Evolutionary conservation across 2,329 filamentous ascomycete species (phyloP).

Genomic region (Cyphellophora attinorum): DNA sequence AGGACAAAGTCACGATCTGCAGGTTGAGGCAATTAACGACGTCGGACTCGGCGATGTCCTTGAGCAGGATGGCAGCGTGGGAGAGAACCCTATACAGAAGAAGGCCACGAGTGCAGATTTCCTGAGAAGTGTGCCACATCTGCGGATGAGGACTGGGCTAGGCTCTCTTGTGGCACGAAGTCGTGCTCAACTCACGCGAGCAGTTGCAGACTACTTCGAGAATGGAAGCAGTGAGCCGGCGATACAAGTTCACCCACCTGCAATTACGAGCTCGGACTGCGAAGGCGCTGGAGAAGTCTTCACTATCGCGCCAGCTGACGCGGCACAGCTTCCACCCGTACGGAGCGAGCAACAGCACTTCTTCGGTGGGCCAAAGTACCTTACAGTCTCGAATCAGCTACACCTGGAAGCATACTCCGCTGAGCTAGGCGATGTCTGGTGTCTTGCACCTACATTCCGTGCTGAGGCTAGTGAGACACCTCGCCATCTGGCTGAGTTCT

Average conservation of each 20-base stretch:
- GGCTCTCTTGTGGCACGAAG: slow-evolving; percentile 74
- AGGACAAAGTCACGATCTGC: slow-evolving; percentile 70
- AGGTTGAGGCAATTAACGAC: slow-evolving; percentile 61
- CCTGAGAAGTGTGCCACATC: slow-evolving; percentile 76
- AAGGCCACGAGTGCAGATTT: slow-evolving; percentile 90
- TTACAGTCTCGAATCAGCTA: slow-evolving; percentile 89
- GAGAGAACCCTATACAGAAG: slow-evolving; percentile 92
- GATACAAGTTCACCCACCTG: slow-evolving; percentile 72
- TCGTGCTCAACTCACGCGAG: slow-evolving; percentile 67
- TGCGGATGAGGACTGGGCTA: slow-evolving; percentile 70
- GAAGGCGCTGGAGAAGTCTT: slow-evolving; percentile 96
- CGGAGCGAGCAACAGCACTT: slow-evolving; percentile 40
- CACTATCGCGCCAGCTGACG: slow-evolving; percentile 44
- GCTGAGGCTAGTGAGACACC: slow-evolving; percentile 90
- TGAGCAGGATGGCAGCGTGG: slow-evolving; percentile 17
- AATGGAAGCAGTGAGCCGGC: slow-evolving; percentile 47
- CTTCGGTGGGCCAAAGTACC: slow-evolving; percentile 80
- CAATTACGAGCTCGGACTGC: slow-evolving; percentile 94
- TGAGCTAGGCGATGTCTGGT: slow-evolving; percentile 84
- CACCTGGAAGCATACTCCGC: slow-evolving; percentile 89
- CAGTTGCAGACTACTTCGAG: slow-evolving; percentile 67
- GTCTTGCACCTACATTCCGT: slow-evolving; percentile 84
- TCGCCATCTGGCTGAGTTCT: slow-evolving; percentile 92
- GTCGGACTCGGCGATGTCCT: slow-evolving; percentile 63
- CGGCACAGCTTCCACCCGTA: slow-evolving; percentile 5